Evolutionary conservation across 2,329 filamentous ascomycete genomes (phyloP).

Genomic region (Fusarium tuaranense): DNA sequence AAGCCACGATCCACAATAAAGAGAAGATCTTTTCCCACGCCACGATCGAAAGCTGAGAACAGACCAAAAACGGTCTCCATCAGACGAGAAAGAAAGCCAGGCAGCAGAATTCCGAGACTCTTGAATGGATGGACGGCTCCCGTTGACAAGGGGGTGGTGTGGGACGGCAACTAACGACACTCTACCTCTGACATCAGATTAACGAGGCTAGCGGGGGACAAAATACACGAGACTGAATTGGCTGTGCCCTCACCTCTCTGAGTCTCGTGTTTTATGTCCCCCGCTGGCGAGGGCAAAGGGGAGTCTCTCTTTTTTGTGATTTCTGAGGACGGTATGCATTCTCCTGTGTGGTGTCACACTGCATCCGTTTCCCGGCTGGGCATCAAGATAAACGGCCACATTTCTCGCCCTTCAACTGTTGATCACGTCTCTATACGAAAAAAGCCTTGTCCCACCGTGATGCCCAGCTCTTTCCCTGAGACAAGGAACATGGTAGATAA

Average conservation of each 20-base stretch:
- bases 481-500: background rate
- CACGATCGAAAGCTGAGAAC: background rate
- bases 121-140: slow-evolving; percentile 39
- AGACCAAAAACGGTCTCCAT: background rate
- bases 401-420: background rate
- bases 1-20: slow-evolving; percentile 4
- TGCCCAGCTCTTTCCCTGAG: background rate
- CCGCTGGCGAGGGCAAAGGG: background rate
- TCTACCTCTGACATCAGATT: slow-evolving; percentile 2
- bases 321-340: background rate
- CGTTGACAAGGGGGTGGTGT: slow-evolving; percentile 9
- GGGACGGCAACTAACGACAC: background rate
- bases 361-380: background rate
- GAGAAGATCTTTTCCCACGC: background rate
- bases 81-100: slow-evolving; percentile 26
- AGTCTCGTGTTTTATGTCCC: no score
- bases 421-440: background rate
- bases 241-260: no score
- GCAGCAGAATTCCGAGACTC: slow-evolving; percentile 47
- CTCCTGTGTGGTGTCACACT: background rate
- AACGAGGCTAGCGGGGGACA: no score
- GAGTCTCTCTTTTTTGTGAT: background rate
- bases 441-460: background rate
- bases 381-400: background rate
- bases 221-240: no score